These are phyloP conservation scores for Mycosphaerella sp. DNA, from an alignment of 2,329 filamentous ascomycete species.

Conservation along the genomic window DNA sequence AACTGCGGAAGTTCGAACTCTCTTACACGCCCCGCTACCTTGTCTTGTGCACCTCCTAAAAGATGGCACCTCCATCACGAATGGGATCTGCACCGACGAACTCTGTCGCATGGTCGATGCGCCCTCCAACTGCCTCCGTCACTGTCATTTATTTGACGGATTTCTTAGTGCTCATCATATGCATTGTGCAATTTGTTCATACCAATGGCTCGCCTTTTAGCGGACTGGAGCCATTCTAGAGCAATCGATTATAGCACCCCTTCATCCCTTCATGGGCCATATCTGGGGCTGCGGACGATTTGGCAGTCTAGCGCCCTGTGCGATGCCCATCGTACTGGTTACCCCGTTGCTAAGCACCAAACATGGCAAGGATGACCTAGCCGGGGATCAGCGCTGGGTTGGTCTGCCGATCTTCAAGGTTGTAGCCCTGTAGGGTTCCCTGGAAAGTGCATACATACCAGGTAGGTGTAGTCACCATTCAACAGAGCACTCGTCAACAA, in stretches of 20 bases:
- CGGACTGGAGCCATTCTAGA: no score
- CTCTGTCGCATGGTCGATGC: neutral
- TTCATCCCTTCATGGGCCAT: no score
- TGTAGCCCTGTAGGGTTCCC: neutral
- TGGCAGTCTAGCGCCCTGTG: neutral
- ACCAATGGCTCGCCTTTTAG: no score
- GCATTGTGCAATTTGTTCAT: neutral
- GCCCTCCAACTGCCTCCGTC: neutral
- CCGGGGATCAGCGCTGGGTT: slow-evolving; percentile 1
- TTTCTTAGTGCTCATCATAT: neutral
- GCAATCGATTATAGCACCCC: no score
- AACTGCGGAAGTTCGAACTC: slow-evolving; percentile 4
- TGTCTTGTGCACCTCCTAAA: neutral
- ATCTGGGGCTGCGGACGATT: no score
- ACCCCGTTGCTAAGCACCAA: neutral
- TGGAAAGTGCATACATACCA: neutral
- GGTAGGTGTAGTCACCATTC: no score
- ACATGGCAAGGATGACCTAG: neutral
- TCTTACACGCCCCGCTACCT: neutral
- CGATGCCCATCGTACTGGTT: neutral
- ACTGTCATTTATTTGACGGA: neutral
- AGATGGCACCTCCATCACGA: neutral
- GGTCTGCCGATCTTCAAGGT: neutral
- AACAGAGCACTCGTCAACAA: neutral
- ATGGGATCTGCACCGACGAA: slow-evolving; percentile 7